Conservation (phyloP, 495 filamentous ascomycete genomes). For the Penicillium bovifimosum region DNA sequence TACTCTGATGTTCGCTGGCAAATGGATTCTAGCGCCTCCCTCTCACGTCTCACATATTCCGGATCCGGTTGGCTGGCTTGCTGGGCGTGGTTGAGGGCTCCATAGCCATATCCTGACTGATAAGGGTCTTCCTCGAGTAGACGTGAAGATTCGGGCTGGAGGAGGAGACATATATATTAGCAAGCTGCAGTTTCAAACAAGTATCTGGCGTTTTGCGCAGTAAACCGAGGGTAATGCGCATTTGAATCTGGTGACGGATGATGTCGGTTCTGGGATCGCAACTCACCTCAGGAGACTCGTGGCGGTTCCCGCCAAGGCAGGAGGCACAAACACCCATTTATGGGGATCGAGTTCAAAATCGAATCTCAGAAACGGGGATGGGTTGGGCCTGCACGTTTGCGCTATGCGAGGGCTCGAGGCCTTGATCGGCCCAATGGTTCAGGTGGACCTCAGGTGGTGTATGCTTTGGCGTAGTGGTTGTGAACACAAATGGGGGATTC, state of each 20-base stretch:
- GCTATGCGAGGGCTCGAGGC: slow-evolving; percentile 25
- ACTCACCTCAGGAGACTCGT: slow-evolving; percentile 44
- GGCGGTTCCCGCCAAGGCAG: slow-evolving; percentile 44
- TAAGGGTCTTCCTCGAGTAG: slow-evolving; percentile 50
- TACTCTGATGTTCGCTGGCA: slow-evolving; percentile 51
- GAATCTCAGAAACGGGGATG: slow-evolving; percentile 1
- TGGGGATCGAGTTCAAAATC: not conserved
- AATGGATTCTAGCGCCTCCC: slow-evolving; percentile 49
- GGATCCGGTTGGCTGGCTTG: slow-evolving; percentile 43
- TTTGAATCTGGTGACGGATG: slow-evolving; percentile 9
- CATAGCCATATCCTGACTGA: slow-evolving; percentile 45
- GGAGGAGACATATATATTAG: slow-evolving; percentile 18
- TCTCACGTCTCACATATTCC: slow-evolving; percentile 45
- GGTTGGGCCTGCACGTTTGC: slow-evolving; percentile 3
- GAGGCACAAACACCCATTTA: slow-evolving; percentile 50
- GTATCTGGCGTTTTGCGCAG: slow-evolving; percentile 13
- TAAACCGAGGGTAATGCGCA: slow-evolving; percentile 13
- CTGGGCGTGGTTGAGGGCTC: slow-evolving; percentile 36
- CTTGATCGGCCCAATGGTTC: slow-evolving; percentile 21
- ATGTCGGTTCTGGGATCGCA: not conserved
- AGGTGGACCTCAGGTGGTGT: slow-evolving; percentile 17
- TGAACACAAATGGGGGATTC: not conserved
- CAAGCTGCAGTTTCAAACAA: not conserved
- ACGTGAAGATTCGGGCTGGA: slow-evolving; percentile 45
- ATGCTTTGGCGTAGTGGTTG: not conserved